Percentiles rank a stretch among this genome's conserved stretches.
Evolutionary conservation across 176 grass and related monocot species (phyloP).

Genomic region (Avena insularis): DNA sequence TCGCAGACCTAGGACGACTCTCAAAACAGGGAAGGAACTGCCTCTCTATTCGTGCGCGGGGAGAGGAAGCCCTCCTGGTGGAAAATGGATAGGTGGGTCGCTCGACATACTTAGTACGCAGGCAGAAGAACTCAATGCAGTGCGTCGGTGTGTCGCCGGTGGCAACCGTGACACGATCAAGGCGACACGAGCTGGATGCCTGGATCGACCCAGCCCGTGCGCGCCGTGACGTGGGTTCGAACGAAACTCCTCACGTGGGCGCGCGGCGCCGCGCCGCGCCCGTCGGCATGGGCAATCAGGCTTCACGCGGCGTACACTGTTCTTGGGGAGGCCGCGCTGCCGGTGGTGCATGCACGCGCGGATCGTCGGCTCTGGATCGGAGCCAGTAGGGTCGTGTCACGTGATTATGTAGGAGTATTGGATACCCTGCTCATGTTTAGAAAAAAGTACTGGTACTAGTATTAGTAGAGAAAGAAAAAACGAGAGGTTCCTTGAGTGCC

Average conservation of each 20-base stretch:
- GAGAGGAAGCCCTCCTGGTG: too few relatives aligned
- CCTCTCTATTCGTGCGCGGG: too few relatives aligned
- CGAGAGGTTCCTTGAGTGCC: background rate
- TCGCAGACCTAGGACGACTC: too few relatives aligned
- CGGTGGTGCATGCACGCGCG: background rate
- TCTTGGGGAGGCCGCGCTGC: background rate
- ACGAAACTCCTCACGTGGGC: background rate
- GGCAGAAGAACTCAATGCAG: too few relatives aligned
- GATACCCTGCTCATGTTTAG: background rate
- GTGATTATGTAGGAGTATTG: background rate
- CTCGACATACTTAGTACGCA: too few relatives aligned
- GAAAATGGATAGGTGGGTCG: too few relatives aligned
- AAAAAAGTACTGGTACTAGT: background rate
- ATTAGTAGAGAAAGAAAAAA: background rate
- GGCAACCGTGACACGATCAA: background rate
- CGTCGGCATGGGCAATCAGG: background rate
- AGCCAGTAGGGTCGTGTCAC: background rate
- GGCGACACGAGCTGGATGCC: background rate
- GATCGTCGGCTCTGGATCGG: background rate
- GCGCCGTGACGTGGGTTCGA: background rate
- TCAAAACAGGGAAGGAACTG: too few relatives aligned
- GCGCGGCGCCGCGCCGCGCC: background rate
- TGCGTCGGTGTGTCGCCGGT: background rate
- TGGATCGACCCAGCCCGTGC: background rate
- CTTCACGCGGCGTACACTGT: background rate